Percentiles rank a stretch among this genome's conserved stretches.
phyloP scores from a whole-genome alignment of 495 filamentous ascomycete species.

The Diplogelasinospora grovesii region DNA sequence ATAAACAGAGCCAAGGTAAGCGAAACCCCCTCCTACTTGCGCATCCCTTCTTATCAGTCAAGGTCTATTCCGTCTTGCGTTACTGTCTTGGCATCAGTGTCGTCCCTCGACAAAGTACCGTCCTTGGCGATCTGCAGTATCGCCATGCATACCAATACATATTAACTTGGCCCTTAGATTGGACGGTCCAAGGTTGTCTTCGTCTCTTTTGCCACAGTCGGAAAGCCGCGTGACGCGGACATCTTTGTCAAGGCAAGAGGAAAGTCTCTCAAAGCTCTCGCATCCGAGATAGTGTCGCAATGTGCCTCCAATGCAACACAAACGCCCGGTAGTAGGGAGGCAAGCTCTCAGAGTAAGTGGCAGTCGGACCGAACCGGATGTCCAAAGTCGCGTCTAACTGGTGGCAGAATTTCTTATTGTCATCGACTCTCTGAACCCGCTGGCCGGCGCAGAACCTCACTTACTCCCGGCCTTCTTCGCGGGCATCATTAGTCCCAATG shows the following conservation, averaged over 20 bases:
- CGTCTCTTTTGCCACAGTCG: constrained; percentile 67
- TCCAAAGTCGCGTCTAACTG: constrained; percentile 29
- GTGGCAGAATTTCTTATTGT: constrained; percentile 49
- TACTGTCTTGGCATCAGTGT: too few relatives aligned
- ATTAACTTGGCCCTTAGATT: constrained; percentile 25
- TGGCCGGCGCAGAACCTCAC: constrained; percentile 30
- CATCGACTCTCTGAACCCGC: constrained; percentile 55
- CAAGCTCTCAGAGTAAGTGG: constrained; percentile 31
- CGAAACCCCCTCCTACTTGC: background rate
- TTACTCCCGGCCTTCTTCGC: constrained; percentile 49
- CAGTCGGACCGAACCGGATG: too few relatives aligned
- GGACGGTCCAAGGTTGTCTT: constrained; percentile 56
- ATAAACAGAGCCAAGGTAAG: constrained; percentile 66
- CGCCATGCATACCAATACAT: background rate
- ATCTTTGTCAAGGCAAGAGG: constrained; percentile 57
- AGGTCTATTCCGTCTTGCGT: background rate
- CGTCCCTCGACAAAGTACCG: too few relatives aligned
- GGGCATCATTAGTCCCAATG: constrained; percentile 43
- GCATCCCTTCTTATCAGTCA: background rate
- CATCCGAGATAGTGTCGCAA: constrained; percentile 51
- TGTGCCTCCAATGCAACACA: constrained; percentile 26
- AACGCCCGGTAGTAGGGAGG: constrained; percentile 4
- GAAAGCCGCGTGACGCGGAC: constrained; percentile 49
- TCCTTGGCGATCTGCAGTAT: background rate
- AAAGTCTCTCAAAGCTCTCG: constrained; percentile 46